phyloP scores from a whole-genome alignment of 169 alveolate species.

The Plasmodium relictum region DNA sequence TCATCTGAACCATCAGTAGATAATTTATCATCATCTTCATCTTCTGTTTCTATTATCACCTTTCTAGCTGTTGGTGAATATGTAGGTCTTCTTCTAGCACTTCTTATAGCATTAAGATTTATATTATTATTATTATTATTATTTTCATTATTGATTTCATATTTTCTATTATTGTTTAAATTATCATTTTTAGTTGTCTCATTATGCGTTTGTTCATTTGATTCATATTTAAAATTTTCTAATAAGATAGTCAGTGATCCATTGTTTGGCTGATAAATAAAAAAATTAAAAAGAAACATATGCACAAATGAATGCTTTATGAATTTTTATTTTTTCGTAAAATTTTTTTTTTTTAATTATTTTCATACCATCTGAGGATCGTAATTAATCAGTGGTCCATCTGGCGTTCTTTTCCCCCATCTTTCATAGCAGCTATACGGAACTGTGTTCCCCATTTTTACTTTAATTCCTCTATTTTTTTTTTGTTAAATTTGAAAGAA shows the following conservation, averaged over 20 bases:
- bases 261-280: slow-evolving; percentile 27
- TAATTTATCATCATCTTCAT: slow-evolving; percentile 52
- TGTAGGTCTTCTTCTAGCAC: slow-evolving; percentile 71
- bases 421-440: slow-evolving; percentile 72
- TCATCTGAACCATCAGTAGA: slow-evolving; percentile 67
- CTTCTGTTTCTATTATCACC: slow-evolving; percentile 44
- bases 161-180: not conserved
- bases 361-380: slow-evolving; percentile 44
- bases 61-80: slow-evolving; percentile 72
- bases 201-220: slow-evolving; percentile 10
- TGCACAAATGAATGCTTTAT: not conserved
- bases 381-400: slow-evolving; percentile 64
- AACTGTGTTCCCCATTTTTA: slow-evolving; percentile 65
- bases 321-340: not conserved
- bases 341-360: not conserved
- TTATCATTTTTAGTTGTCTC: slow-evolving; percentile 8
- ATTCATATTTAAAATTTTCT: slow-evolving; percentile 68
- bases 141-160: not conserved
- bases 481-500: too few relatives aligned
- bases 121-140: slow-evolving; percentile 22
- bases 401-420: slow-evolving; percentile 76
- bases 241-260: slow-evolving; percentile 39
- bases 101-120: slow-evolving; percentile 32
- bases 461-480: too few relatives aligned
- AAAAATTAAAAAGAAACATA: not conserved